phyloP scores from a whole-genome alignment of 371 early-diverging fungal species.

The Apophysomyces elegans region DNA sequence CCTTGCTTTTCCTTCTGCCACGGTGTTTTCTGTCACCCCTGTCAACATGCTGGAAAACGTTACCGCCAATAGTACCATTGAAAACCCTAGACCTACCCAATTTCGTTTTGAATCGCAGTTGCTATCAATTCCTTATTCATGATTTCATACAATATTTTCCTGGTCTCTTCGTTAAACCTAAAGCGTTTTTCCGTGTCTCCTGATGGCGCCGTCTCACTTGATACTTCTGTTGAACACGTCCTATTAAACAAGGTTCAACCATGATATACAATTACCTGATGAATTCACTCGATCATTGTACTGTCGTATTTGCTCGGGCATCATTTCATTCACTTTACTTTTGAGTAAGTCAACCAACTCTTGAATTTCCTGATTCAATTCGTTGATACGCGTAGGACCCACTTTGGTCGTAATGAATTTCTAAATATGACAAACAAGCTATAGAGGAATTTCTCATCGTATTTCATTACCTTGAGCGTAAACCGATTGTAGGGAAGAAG shows the following conservation, averaged over 20 bases:
- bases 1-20: constrained; percentile 52
- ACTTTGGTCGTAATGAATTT: constrained; percentile 50
- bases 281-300: constrained; percentile 32
- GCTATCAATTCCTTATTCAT: constrained; percentile 38
- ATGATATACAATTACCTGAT: constrained; percentile 20
- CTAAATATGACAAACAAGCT: constrained; percentile 14
- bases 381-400: constrained; percentile 40
- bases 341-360: constrained; percentile 31
- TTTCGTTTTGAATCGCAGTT: constrained; percentile 32
- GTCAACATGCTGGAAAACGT: constrained; percentile 3
- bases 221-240: too few relatives aligned
- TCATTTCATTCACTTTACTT: constrained; percentile 34
- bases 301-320: constrained; percentile 41
- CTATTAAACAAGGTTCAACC: neutral
- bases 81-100: constrained; percentile 31
- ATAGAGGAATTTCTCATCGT: too few relatives aligned
- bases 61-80: neutral
- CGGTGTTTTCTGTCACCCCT: constrained; percentile 4
- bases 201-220: neutral
- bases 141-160: constrained; percentile 43
- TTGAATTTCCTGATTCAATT: constrained; percentile 45
- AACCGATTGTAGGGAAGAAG: constrained; percentile 60
- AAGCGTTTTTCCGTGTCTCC: constrained; percentile 18
- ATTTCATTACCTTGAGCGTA: constrained; percentile 46
- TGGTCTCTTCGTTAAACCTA: constrained; percentile 39